A percentile compares a stretch with the other conserved stretches of the same genome.
Conservation (phyloP, 371 early-diverging fungal genomes). For the Mucor sp. region DNA sequence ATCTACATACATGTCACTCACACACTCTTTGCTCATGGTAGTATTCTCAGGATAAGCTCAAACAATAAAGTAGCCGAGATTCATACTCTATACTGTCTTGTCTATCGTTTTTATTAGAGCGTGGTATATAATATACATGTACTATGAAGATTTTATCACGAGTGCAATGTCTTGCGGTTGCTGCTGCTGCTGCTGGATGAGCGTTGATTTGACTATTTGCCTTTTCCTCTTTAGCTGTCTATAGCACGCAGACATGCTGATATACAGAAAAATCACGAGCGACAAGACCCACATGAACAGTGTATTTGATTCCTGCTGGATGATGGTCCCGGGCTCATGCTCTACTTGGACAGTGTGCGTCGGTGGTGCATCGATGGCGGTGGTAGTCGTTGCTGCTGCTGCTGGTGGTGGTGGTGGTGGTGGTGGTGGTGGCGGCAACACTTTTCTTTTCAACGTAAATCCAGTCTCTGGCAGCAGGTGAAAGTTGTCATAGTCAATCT, state of each 20-base stretch:
- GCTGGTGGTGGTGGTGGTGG: background rate
- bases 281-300: slow-evolving; percentile 37
- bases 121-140: background rate
- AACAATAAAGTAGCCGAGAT: slow-evolving; percentile 1
- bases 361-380: background rate
- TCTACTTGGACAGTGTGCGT: slow-evolving; percentile 17
- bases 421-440: background rate
- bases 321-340: slow-evolving; percentile 13
- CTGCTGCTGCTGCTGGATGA: background rate
- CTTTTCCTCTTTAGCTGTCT: slow-evolving; percentile 15
- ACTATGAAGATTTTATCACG: background rate
- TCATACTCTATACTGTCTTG: background rate
- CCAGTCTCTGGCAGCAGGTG: slow-evolving; percentile 41
- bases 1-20: background rate
- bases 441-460: slow-evolving; percentile 30
- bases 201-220: background rate
- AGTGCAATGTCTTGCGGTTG: background rate
- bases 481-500: slow-evolving; percentile 54
- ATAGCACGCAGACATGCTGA: slow-evolving; percentile 25
- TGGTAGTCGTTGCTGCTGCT: background rate
- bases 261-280: slow-evolving; percentile 27
- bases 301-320: slow-evolving; percentile 21
- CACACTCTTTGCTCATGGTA: background rate
- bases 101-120: background rate
- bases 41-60: background rate